phyloP scores from a whole-genome alignment of 2,329 filamentous ascomycete species.

The Xylaria sp. region DNA sequence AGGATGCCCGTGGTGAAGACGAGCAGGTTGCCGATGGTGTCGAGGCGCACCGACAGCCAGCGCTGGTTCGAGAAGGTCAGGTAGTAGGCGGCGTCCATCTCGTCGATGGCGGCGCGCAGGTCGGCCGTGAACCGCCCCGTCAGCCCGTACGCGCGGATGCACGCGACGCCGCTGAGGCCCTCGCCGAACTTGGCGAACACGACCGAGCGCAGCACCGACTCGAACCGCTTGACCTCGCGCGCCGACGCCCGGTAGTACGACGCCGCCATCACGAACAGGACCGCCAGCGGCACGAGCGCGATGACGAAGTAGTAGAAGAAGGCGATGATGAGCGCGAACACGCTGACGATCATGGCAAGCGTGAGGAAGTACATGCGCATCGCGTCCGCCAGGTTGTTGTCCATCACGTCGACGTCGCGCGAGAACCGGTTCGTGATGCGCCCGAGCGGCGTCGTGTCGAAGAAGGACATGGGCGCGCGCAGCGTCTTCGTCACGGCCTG shows the following conservation, averaged over 20 bases:
- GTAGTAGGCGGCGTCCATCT: slow-evolving; percentile 94
- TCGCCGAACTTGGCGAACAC: slow-evolving; percentile 94
- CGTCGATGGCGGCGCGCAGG: slow-evolving; percentile 75
- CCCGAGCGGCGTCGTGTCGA: slow-evolving; percentile 93
- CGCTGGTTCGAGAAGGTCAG: slow-evolving; percentile 94
- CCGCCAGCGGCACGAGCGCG: slow-evolving; percentile 64
- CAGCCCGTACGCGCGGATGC: slow-evolving; percentile 87
- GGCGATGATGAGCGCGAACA: slow-evolving; percentile 90
- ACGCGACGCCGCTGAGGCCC: slow-evolving; percentile 79
- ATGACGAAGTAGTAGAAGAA: slow-evolving; percentile 87
- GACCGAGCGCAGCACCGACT: slow-evolving; percentile 81
- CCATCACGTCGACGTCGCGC: slow-evolving; percentile 94
- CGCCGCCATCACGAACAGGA: slow-evolving; percentile 80
- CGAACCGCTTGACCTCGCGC: slow-evolving; percentile 91
- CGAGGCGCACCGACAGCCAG: slow-evolving; percentile 85
- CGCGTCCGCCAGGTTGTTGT: slow-evolving; percentile 85
- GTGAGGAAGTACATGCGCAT: slow-evolving; percentile 94
- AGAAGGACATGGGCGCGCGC: slow-evolving; percentile 83
- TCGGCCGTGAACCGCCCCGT: slow-evolving; percentile 72
- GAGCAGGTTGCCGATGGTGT: slow-evolving; percentile 79
- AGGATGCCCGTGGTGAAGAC: slow-evolving; percentile 89
- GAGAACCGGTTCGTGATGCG: slow-evolving; percentile 97
- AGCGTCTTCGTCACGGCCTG: slow-evolving; percentile 77
- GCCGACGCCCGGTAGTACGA: slow-evolving; percentile 90
- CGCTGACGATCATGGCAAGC: slow-evolving; percentile 76